Base-by-base conservation (phyloP, 768 basidiomycete genomes). In the Tulasnella sp. region DNA sequence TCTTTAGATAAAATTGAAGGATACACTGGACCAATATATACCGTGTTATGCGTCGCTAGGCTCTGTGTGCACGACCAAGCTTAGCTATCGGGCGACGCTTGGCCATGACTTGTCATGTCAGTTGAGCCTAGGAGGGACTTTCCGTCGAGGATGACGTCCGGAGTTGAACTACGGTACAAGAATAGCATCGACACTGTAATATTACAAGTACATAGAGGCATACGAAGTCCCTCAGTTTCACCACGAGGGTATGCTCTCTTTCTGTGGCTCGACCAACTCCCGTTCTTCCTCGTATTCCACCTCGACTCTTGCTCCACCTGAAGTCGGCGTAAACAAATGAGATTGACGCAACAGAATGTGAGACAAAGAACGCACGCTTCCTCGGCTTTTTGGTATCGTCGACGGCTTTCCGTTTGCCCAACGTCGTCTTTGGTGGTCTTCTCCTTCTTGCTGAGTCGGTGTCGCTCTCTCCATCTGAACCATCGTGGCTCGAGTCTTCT, bases 271-370 rank as follows among this genome's bases (percentile, higher is more conserved):
- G 31, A 69, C 82, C 40, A 86, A 87, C 81, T 86, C 95, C 86
- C 93, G 89, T 87, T 98, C 97, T 85, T 95, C 91, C 86, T 99
- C 97, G 91, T 98, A 98, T 86, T 98, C 97, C 84, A 99, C 93
- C 85, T 98, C 95, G 84, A 99, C 93, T 82, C 93, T 89, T 20
- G 96, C 93, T 28, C 92, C 94, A 84, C 89, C 92, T 93, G 85
- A 42, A 48, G 34, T 34, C 18, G 3, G 2, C 41, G 18, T 3
- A 37, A 82, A 50, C 11, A 1, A 28, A 75, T n/a, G 22, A n/a
- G 50, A 46, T 44, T 18, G 8, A 22, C 20, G 6, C 1, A 46
- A n/a, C 12, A 72, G 80, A 20, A 20, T 46, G 40, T 76, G 14
- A 81, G 58, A 72, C 60, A 40, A 72, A 78, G 88, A 90, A 82